Conservation (phyloP, 495 filamentous ascomycete genomes). For the Penicillium paxilli region DNA sequence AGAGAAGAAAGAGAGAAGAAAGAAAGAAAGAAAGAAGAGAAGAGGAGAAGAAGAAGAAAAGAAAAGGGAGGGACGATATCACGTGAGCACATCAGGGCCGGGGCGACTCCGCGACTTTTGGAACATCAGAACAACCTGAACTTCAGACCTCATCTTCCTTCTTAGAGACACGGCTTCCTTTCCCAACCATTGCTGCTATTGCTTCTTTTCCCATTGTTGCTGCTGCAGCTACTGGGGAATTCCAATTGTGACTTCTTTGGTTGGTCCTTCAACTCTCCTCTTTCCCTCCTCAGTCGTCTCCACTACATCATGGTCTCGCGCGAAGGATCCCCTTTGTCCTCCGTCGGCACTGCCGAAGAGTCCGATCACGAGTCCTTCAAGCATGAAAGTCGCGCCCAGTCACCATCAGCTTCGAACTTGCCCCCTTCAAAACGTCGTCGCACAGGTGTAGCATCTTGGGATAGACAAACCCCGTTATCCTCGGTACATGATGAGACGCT, state of each 20-base stretch:
- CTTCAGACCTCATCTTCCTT: too few species aligned
- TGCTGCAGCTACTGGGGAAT: too few species aligned
- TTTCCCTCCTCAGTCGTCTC: background rate
- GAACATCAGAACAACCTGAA: too few species aligned
- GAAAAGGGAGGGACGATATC: background rate
- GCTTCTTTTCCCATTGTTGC: too few species aligned
- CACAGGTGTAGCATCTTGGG: slow-evolving; percentile 48
- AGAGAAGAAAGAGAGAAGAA: background rate
- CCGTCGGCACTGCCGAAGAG: slow-evolving; percentile 49
- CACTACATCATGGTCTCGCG: slow-evolving; percentile 32
- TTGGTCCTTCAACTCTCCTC: background rate
- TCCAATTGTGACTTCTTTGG: background rate
- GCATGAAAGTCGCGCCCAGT: slow-evolving; percentile 39
- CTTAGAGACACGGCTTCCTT: too few species aligned
- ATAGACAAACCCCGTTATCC: slow-evolving; percentile 50
- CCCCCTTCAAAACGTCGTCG: slow-evolving; percentile 55
- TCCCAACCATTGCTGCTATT: too few species aligned
- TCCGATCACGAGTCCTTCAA: slow-evolving; percentile 51
- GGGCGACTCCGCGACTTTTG: too few species aligned
- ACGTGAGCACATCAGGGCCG: background rate
- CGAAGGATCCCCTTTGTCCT: slow-evolving; percentile 53
- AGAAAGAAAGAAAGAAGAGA: background rate
- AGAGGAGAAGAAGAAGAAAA: background rate
- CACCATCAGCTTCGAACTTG: slow-evolving; percentile 43
- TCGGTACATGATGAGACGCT: slow-evolving; percentile 42